Percentiles rank a stretch among this genome's conserved stretches.
phyloP scores from a whole-genome alignment of 1,284 basidiomycete species.

The Violaceomyces palustris region DNA sequence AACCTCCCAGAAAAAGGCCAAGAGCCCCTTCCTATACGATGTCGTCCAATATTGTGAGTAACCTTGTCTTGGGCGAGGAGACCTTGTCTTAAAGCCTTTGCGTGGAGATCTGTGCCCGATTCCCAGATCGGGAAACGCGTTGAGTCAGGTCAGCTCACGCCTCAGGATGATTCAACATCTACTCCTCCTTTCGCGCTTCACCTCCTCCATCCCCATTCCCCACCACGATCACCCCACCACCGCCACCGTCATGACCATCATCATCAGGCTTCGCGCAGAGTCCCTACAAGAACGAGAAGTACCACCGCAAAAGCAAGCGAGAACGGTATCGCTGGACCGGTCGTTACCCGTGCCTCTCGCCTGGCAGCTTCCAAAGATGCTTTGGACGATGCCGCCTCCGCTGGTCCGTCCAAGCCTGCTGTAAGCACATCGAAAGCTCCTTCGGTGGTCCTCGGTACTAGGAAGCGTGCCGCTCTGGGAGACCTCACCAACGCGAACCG shows the following conservation, averaged over 20 bases:
- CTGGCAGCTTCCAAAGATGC: constrained; percentile 7
- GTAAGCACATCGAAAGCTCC: constrained; percentile 15
- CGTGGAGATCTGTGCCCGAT: too few species aligned
- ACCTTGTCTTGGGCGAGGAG: too few species aligned
- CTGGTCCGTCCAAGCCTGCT: constrained; percentile 29
- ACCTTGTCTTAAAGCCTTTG: too few species aligned
- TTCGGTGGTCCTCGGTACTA: constrained; percentile 38
- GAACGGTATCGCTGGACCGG: constrained; percentile 15
- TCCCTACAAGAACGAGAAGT: constrained; percentile 30
- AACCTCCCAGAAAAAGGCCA: not conserved
- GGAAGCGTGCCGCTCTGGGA: constrained; percentile 49
- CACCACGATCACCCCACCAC: too few species aligned
- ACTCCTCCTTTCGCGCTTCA: not conserved
- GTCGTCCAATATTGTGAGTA: constrained; percentile 3
- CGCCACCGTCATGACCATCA: too few species aligned
- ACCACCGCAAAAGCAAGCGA: constrained; percentile 26
- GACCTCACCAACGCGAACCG: constrained; percentile 49
- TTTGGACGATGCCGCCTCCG: constrained; percentile 15
- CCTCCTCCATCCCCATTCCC: not conserved
- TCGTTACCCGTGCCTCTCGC: constrained; percentile 9
- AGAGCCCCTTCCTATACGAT: not conserved
- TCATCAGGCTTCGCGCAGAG: constrained; percentile 29
- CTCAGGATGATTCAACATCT: not conserved
- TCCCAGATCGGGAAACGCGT: too few species aligned
- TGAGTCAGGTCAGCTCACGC: not conserved